These are phyloP conservation scores for Pisolithus marmoratus DNA, from an alignment of 768 basidiomycete species.

Conservation along the genomic window DNA sequence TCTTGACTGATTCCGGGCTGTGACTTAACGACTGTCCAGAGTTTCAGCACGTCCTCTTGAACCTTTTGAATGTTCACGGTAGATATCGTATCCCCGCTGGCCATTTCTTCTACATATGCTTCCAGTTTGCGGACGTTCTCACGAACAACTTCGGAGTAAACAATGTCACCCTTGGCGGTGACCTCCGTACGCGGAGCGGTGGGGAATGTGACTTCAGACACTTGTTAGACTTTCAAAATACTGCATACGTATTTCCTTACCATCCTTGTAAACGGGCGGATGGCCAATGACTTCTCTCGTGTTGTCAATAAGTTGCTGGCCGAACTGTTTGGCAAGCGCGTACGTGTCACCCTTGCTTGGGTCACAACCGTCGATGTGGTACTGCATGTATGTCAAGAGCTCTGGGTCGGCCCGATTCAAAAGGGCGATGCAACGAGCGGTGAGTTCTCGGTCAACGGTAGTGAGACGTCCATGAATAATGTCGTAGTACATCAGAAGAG, in stretches of 20 bases:
- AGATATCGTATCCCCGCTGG: constrained; percentile 84
- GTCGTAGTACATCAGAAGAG: constrained; percentile 95
- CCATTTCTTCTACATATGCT: constrained; percentile 98
- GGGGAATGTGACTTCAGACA: constrained; percentile 81
- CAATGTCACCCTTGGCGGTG: constrained; percentile 88
- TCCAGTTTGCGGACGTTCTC: constrained; percentile 97
- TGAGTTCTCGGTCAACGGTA: constrained; percentile 93
- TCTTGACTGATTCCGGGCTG: constrained; percentile 96
- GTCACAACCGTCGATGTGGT: constrained; percentile 82
- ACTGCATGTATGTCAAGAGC: constrained; percentile 92
- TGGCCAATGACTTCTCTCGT: constrained; percentile 76
- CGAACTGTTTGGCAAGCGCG: constrained; percentile 94
- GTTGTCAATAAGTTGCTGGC: constrained; percentile 92
- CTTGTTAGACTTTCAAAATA: background rate
- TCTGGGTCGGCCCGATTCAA: constrained; percentile 96
- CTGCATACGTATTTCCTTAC: constrained; percentile 36
- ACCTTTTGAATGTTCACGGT: constrained; percentile 95
- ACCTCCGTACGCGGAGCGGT: constrained; percentile 96
- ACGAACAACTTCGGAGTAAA: constrained; percentile 92
- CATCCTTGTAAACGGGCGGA: constrained; percentile 93
- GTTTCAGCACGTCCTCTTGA: constrained; percentile 91
- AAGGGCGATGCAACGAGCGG: constrained; percentile 93
- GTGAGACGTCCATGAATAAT: constrained; percentile 95
- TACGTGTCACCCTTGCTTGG: constrained; percentile 85
- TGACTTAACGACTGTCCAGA: constrained; percentile 96